phyloP scores from a whole-genome alignment of 768 basidiomycete species.

The Botryobasidium botryosum region DNA sequence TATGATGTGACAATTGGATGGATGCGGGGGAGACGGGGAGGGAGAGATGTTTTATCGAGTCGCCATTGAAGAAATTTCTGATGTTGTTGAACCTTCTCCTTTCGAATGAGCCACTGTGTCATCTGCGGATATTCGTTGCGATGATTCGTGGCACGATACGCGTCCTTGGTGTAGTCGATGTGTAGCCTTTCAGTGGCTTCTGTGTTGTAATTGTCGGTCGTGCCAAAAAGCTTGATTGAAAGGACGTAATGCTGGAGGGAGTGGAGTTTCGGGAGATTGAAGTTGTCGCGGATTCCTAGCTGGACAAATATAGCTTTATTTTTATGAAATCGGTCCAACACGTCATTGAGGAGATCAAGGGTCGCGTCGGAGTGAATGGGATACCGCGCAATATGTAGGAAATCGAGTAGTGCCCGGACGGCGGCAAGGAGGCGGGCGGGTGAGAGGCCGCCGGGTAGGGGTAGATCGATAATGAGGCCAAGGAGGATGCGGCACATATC shows the following conservation, averaged over 20 bases:
- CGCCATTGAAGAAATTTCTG: neutral
- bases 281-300: slow-evolving; percentile 20
- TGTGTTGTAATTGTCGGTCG: slow-evolving; percentile 27
- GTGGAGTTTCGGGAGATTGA: slow-evolving; percentile 31
- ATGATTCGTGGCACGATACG: slow-evolving; percentile 2
- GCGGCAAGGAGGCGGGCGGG: slow-evolving; percentile 15
- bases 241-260: slow-evolving; percentile 21
- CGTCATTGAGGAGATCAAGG: slow-evolving; percentile 16
- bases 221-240: slow-evolving; percentile 21
- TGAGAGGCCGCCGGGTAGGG: too few relatives aligned
- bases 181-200: slow-evolving; percentile 26
- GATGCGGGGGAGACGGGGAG: neutral
- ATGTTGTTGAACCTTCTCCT: neutral
- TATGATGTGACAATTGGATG: neutral
- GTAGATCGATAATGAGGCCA: too few relatives aligned
- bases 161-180: slow-evolving; percentile 6
- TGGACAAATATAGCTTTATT: slow-evolving; percentile 24
- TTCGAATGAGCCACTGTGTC: slow-evolving; percentile 2
- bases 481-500: slow-evolving; percentile 6
- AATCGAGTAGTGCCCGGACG: slow-evolving; percentile 22
- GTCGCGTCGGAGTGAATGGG: slow-evolving; percentile 20
- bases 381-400: slow-evolving; percentile 25
- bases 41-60: neutral
- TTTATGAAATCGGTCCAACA: slow-evolving; percentile 22
- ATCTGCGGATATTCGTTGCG: neutral